These are phyloP conservation scores for Colletotrichum sp. DNA, from an alignment of 2,329 filamentous ascomycete species.

Conservation along the genomic window DNA sequence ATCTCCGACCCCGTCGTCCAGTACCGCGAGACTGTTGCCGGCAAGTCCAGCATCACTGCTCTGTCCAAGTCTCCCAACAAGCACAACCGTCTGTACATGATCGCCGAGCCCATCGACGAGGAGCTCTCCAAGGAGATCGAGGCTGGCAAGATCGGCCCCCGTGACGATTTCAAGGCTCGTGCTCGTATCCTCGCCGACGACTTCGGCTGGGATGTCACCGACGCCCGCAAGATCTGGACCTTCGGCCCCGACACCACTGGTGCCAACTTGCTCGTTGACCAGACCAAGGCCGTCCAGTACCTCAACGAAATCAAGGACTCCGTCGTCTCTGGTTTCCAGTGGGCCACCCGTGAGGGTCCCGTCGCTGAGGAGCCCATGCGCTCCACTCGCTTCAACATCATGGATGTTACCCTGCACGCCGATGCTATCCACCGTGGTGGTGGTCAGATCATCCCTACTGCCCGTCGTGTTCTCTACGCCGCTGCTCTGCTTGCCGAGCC, in stretches of 20 bases:
- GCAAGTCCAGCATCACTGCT: slow-evolving; percentile 89
- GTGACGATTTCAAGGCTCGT: slow-evolving; percentile 99
- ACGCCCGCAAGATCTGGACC: slow-evolving; percentile 99
- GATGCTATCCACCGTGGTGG: slow-evolving; percentile 99
- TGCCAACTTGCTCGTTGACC: slow-evolving; percentile 98
- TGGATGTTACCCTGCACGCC: slow-evolving; percentile 99
- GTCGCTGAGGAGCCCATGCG: slow-evolving; percentile 99
- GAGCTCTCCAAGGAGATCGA: slow-evolving; percentile 92
- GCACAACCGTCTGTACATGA: slow-evolving; percentile 99
- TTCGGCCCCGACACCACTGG: slow-evolving; percentile 98
- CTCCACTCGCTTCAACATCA: slow-evolving; percentile 95
- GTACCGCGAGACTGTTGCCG: slow-evolving; percentile 95
- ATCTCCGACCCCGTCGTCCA: slow-evolving; percentile 98
- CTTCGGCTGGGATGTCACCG: slow-evolving; percentile 98
- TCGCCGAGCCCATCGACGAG: slow-evolving; percentile 88
- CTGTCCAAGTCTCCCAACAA: slow-evolving; percentile 99
- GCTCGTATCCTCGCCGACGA: slow-evolving; percentile 96
- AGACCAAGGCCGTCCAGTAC: slow-evolving; percentile 99
- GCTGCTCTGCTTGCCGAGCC: slow-evolving; percentile 89
- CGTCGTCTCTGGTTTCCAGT: slow-evolving; percentile 99
- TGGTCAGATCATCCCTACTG: slow-evolving; percentile 97
- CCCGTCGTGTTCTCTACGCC: slow-evolving; percentile 97
- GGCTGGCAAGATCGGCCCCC: slow-evolving; percentile 86
- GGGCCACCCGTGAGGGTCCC: slow-evolving; percentile 97
- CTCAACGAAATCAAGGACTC: slow-evolving; percentile 99